Percentiles rank a stretch among this genome's conserved stretches.
Evolutionary conservation across 176 grass and related monocot genomes (phyloP).

Genomic region (Oryza punctata): DNA sequence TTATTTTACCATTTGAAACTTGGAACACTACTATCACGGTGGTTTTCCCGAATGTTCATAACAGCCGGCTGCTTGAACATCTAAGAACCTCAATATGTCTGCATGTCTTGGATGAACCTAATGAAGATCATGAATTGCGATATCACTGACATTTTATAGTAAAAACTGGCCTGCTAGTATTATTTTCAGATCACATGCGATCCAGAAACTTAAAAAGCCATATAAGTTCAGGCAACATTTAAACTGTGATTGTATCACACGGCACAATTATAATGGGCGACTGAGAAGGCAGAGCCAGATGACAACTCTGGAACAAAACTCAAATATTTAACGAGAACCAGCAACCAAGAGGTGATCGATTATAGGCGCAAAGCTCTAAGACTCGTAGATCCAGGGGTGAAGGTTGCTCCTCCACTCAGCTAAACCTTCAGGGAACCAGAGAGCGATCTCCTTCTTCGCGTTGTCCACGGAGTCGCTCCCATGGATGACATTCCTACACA

Average conservation of each 20-base stretch:
- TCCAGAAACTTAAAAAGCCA: slow-evolving; percentile 13
- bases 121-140: not conserved
- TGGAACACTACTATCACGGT: too few relatives aligned
- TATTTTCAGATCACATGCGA: slow-evolving; percentile 26
- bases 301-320: slow-evolving; percentile 18
- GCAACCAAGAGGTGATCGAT: not conserved
- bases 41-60: too few relatives aligned
- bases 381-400: slow-evolving; percentile 78
- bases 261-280: not conserved
- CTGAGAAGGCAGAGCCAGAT: slow-evolving; percentile 29
- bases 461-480: slow-evolving; percentile 74
- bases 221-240: slow-evolving; percentile 34
- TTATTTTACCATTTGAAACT: not conserved
- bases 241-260: slow-evolving; percentile 12
- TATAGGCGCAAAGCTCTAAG: not conserved
- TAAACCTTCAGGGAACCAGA: slow-evolving; percentile 48
- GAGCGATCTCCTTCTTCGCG: slow-evolving; percentile 69
- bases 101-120: not conserved
- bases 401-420: slow-evolving; percentile 69
- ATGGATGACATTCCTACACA: slow-evolving; percentile 64
- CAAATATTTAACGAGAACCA: slow-evolving; percentile 12
- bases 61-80: too few relatives aligned
- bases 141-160: not conserved
- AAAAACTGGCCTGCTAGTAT: not conserved
- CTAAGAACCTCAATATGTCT: not conserved